Conservation (phyloP, 495 filamentous ascomycete genomes). For the Penicillium dipodomyicola region DNA sequence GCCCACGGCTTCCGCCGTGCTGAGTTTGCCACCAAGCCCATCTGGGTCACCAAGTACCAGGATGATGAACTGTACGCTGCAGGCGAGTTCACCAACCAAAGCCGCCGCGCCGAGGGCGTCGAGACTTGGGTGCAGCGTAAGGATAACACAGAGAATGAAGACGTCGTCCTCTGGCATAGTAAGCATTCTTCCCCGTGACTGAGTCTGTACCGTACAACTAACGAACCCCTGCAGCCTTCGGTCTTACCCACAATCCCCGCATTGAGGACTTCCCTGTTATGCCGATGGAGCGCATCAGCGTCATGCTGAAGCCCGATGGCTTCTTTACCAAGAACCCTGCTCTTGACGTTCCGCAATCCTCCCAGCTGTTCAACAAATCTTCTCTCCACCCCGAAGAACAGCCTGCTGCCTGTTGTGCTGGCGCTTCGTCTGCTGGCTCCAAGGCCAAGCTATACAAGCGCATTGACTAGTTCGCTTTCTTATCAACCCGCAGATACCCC, state of each 20-base stretch:
- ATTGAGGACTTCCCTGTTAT: conserved; percentile 67
- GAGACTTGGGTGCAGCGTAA: conserved; percentile 52
- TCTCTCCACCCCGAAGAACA: conserved; percentile 31
- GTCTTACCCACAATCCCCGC: conserved; percentile 59
- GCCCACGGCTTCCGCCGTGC: conserved; percentile 70
- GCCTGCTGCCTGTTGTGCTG: conserved; percentile 26
- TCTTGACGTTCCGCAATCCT: conserved; percentile 63
- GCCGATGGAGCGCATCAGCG: conserved; percentile 60
- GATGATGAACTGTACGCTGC: conserved; percentile 80
- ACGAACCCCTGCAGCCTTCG: conserved; percentile 44
- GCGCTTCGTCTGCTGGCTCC: conserved; percentile 18
- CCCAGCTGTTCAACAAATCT: conserved; percentile 43
- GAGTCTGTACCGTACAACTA: conserved; percentile 1
- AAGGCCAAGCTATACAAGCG: conserved; percentile 43
- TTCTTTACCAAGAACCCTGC: conserved; percentile 77
- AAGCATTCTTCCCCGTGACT: conserved; percentile 11
- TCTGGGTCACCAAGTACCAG: conserved; percentile 77
- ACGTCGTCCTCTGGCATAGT: conserved; percentile 59
- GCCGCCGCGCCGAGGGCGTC: conserved; percentile 58
- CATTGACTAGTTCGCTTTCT: conserved; percentile 24
- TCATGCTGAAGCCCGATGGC: conserved; percentile 66
- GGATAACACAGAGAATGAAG: conserved; percentile 50
- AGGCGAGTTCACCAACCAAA: conserved; percentile 87
- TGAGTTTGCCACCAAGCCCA: conserved; percentile 77
- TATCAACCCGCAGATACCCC: conserved; percentile 10